Evolutionary conservation across 495 filamentous ascomycete genomes (phyloP).

Genomic region (Annulohypoxylon stygium): DNA sequence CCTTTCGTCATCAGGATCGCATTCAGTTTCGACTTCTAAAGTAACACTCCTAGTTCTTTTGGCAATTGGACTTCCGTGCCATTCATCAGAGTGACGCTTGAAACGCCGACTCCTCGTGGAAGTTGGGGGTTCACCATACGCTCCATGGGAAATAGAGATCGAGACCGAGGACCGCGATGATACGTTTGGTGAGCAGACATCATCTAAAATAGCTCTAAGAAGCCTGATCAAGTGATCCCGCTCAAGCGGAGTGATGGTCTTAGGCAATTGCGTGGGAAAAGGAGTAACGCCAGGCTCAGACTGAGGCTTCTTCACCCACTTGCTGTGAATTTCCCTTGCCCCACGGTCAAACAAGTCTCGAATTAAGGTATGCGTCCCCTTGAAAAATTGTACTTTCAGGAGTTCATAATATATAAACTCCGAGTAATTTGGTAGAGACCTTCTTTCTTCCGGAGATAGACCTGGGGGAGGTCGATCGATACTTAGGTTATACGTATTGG

Average conservation of each 20-base stretch:
- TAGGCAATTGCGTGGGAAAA: conserved; percentile 34
- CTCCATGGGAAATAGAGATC: conserved; percentile 7
- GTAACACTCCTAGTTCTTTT: conserved; percentile 33
- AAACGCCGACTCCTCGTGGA: conserved; percentile 23
- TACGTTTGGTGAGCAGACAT: conserved; percentile 23
- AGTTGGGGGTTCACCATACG: conserved; percentile 31
- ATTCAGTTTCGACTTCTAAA: conserved; percentile 39
- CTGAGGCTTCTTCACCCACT: conserved; percentile 49
- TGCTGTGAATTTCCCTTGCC: conserved; percentile 45
- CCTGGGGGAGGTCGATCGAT: conserved; percentile 39
- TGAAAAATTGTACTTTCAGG: conserved; percentile 40
- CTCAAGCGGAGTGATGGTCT: conserved; percentile 44
- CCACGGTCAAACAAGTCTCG: conserved; percentile 38
- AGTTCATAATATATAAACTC: conserved; percentile 45
- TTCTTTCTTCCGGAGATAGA: conserved; percentile 35
- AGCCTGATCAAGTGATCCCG: conserved; percentile 31
- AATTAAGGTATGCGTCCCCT: conserved; percentile 35
- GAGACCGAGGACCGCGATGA: conserved; percentile 28
- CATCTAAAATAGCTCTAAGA: conserved; percentile 43
- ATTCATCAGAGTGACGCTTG: conserved; percentile 38
- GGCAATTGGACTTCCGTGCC: conserved; percentile 23
- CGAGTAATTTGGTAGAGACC: conserved; percentile 35
- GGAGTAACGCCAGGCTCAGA: conserved; percentile 36
- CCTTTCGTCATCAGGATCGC: conserved; percentile 44
- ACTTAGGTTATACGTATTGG: conserved; percentile 47